Base-by-base conservation (phyloP, 2,329 filamentous ascomycete genomes). In the Xylaria sp. region DNA sequence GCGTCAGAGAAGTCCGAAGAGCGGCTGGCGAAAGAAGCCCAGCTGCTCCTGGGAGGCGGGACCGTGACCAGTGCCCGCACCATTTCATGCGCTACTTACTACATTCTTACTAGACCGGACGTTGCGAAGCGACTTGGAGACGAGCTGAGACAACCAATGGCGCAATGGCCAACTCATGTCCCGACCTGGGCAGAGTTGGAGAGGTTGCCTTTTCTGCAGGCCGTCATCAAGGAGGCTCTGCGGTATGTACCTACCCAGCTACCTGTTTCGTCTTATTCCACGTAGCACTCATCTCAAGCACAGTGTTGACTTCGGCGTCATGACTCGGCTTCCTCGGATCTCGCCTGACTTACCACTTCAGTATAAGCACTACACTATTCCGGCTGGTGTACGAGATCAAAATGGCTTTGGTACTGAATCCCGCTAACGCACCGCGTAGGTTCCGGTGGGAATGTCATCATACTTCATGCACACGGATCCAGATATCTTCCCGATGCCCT, bases 121-220 rank as follows among this genome's bases (percentile, higher is more conserved):
- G 54, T 73, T 1, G 48, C 57, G n/a, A 27, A 51, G 24, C 53
- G 67, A 7, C 66, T 78, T 4, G 63, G 67, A 14, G 69, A 68
- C 1, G 78, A 79, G 65, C 67, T 79, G n/a, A 63, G 56, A 54
- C 57, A 64, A 19, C 62, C 69, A 2, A 77, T 77, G 73, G 58
- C 54, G 1, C 54, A 64, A 17, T 75, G 73, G 53, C 75, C 75
- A 6, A 67, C 71, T 32, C 47, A 32, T 11, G 51, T 75, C 7
- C 75, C 74, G 36, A 69, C 56, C 50, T 78, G 72, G 65, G 47
- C 57, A 9, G 71, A 75, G 9, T 72, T 81, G 27, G 77, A 81
- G 68, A 70, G 73, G 63, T 71, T 82, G 8, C 77, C 78, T 0
- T 82, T 79, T 61, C 75, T 85, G 24, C 71, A 74, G 48, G 72